Evolutionary conservation across 208 protist species (phyloP).

Genomic region (Novymonas esmeraldas): DNA sequence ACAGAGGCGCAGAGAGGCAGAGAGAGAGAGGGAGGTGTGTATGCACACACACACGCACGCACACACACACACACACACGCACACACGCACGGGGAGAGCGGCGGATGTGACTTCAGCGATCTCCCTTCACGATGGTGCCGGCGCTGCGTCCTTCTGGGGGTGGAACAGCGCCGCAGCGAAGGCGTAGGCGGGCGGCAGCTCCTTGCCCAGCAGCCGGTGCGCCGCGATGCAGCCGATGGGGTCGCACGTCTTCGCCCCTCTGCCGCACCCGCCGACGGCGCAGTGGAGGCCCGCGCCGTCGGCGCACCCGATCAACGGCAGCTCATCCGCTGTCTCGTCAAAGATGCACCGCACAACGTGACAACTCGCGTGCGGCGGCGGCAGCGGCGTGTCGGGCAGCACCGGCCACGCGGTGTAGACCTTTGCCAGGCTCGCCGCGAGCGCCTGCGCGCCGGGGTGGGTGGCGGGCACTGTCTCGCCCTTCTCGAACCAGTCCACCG

Average conservation of each 20-base stretch:
- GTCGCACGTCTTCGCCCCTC: slow-evolving; percentile 32
- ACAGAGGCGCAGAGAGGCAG: no score
- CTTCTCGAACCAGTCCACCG: slow-evolving; percentile 29
- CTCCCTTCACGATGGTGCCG: no score
- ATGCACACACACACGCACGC: no score
- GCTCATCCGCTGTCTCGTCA: slow-evolving; percentile 15
- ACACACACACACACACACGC: no score
- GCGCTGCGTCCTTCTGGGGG: no score
- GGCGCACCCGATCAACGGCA: slow-evolving; percentile 25
- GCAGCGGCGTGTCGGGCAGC: background rate
- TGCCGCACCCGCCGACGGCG: slow-evolving; percentile 24
- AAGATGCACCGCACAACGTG: slow-evolving; percentile 27
- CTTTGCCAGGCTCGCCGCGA: background rate
- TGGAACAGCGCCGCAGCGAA: slow-evolving; percentile 6
- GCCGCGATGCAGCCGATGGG: slow-evolving; percentile 34
- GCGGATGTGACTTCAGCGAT: no score
- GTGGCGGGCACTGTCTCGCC: slow-evolving; percentile 3
- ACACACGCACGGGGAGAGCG: no score
- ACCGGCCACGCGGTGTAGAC: slow-evolving; percentile 25
- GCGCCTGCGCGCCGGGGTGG: slow-evolving; percentile 6
- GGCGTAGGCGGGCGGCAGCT: slow-evolving; percentile 10
- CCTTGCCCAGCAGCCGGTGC: slow-evolving; percentile 24
- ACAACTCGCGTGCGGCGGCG: background rate
- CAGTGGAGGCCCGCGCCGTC: slow-evolving; percentile 25
- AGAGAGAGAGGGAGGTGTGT: no score